phyloP scores from a whole-genome alignment of 352 stramenopile species.

The Phytophthora melonis region DNA sequence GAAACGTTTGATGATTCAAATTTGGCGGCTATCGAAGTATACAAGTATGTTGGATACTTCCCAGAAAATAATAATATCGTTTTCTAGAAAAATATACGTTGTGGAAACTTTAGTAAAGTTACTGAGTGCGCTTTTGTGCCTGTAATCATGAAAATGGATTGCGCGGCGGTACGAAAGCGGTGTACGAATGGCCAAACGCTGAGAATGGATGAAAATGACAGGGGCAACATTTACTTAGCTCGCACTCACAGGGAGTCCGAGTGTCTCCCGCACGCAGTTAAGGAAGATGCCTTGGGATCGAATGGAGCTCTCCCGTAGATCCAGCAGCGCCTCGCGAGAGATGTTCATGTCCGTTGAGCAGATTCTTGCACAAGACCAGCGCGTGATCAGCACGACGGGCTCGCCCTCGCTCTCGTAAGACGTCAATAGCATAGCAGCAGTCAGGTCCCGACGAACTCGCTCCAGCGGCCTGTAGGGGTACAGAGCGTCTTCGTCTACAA shows the following conservation, averaged over 20 bases:
- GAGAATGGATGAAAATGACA: neutral
- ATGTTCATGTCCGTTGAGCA: constrained; percentile 36
- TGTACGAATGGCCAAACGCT: neutral
- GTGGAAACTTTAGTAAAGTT: neutral
- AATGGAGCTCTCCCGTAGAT: constrained; percentile 30
- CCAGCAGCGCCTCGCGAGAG: constrained; percentile 20
- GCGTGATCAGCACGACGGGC: constrained; percentile 31
- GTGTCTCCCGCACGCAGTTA: constrained; percentile 37
- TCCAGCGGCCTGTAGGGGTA: constrained; percentile 55
- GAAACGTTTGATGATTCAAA: neutral
- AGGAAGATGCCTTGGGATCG: constrained; percentile 34
- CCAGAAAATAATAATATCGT: neutral
- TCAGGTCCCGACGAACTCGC: constrained; percentile 49
- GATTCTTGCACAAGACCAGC: constrained; percentile 38
- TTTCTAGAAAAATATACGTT: neutral
- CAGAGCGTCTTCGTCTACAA: constrained; percentile 52
- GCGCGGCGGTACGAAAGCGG: neutral
- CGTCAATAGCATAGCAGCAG: constrained; percentile 37
- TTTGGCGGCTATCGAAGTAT: neutral
- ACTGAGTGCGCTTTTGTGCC: neutral
- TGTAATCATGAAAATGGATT: neutral
- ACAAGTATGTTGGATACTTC: neutral
- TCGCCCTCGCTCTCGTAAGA: constrained; percentile 27
- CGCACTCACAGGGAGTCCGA: constrained; percentile 22
- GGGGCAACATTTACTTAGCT: constrained; percentile 1